phyloP scores from a whole-genome alignment of 2,329 filamentous ascomycete species.

The Fusarium xyrophilum region DNA sequence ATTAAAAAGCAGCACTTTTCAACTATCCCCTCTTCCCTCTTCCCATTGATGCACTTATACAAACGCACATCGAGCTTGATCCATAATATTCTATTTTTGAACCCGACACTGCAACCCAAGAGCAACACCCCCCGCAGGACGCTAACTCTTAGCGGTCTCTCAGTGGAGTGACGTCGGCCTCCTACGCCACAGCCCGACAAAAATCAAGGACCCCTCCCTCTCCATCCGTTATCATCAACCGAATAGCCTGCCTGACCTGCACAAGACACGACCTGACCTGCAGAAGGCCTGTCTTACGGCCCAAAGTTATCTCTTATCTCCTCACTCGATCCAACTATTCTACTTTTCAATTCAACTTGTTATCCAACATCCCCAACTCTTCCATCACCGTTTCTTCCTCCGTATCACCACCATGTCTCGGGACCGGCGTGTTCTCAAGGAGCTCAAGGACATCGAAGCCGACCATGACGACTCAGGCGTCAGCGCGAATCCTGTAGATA shows the following conservation, averaged over 20 bases:
- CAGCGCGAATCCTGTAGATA: conserved; percentile 68
- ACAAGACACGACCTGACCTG: conserved; percentile 20
- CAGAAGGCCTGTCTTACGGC: conserved; percentile 6
- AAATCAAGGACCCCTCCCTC: conserved; percentile 30
- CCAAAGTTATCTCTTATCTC: background rate
- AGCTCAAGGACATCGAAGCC: conserved; percentile 74
- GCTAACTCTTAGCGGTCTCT: conserved; percentile 26
- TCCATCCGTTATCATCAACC: background rate
- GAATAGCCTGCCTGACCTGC: conserved; percentile 3
- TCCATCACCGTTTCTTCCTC: background rate
- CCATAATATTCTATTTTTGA: conserved; percentile 24
- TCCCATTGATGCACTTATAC: background rate
- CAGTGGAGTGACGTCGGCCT: conserved; percentile 32
- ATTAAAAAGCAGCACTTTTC: too few species aligned
- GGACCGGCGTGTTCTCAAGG: conserved; percentile 72
- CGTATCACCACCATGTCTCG: conserved; percentile 52
- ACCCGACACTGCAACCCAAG: background rate
- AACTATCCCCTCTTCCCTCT: background rate
- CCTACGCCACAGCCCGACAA: conserved; percentile 16
- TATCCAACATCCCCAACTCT: too few species aligned
- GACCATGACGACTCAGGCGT: conserved; percentile 80
- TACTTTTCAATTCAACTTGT: background rate
- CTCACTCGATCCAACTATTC: background rate
- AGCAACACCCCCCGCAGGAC: conserved; percentile 21
- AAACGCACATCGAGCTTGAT: background rate